Evolutionary conservation across 1,284 basidiomycete genomes (phyloP).

Genomic region (Pseudozyma tsukubaensis): DNA sequence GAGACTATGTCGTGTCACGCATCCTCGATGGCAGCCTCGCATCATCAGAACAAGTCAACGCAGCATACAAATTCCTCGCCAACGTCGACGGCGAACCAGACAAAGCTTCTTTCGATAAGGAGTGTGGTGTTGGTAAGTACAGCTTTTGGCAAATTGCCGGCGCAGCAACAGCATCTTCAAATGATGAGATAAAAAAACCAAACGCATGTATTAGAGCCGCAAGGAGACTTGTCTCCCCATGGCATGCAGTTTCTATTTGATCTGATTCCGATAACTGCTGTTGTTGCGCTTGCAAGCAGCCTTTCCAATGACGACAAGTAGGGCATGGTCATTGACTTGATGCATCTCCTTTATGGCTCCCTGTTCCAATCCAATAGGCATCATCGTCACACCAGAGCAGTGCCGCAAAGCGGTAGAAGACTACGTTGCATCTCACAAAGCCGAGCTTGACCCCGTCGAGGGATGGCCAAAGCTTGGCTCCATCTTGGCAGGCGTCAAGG

Average conservation of each 20-base stretch:
- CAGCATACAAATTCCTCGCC: conserved; percentile 79
- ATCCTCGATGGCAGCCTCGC: conserved; percentile 81
- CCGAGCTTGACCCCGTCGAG: conserved; percentile 70
- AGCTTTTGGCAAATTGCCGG: background rate
- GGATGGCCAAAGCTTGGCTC: conserved; percentile 62
- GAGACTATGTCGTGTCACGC: conserved; percentile 77
- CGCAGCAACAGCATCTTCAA: conserved; percentile 19
- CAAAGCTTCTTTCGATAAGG: conserved; percentile 79
- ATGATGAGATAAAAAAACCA: conserved; percentile 55
- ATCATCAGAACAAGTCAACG: conserved; percentile 83
- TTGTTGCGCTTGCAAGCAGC: background rate
- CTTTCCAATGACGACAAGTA: background rate
- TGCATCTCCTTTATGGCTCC: background rate
- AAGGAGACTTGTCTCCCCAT: conserved; percentile 40
- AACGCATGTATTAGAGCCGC: conserved; percentile 66
- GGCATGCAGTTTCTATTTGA: conserved; percentile 49
- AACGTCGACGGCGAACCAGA: conserved; percentile 75
- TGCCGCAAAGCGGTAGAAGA: conserved; percentile 75
- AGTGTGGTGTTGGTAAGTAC: conserved; percentile 86
- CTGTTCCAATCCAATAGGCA: conserved; percentile 75
- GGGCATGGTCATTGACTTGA: conserved; percentile 14
- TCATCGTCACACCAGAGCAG: conserved; percentile 80
- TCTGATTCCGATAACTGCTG: conserved; percentile 32
- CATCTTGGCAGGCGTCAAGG: conserved; percentile 63
- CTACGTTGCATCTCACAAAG: conserved; percentile 72